Base-by-base conservation (phyloP, 1,284 basidiomycete species). In the Austroboletus niveus region DNA sequence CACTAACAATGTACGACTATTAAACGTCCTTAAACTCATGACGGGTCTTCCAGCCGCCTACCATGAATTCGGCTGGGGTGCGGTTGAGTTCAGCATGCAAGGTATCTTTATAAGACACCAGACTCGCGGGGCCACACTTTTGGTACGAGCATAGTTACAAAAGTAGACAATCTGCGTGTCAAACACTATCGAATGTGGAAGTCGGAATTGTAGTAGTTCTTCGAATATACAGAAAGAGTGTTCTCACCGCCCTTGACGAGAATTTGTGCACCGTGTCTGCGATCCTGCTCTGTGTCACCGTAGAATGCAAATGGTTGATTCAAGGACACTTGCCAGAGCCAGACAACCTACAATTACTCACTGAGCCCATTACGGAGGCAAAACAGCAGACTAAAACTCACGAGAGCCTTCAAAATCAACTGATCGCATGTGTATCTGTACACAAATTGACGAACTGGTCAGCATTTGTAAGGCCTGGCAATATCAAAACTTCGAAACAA, bases 41-140 rank as follows among this genome's bases (percentile, higher is more conserved):
- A 6, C 9, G 1, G 6, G 42, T 29, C 22, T n/a, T n/a, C 15
- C 2, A 8, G 29, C 8, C 4, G 40, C 41, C 5, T 14, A 49
- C 56, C 34, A 57, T n/a, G 14, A 41, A 57, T 47, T 51, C 51
- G n/a, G 15, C 44, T 54, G 29, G 14, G 5, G 29, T 3, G 6
- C 17, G 4, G n/a, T 31, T 12, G 41, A 14, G 22, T 35, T 46
- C 35, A 44, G 35, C 22, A 35, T n/a, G 9, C 12, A 3, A 11
- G 31, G 24, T 4, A 11, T 11, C 30, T 5, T 1, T 7, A 20
- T 30, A 31, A 5, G 5, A 15, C 32, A 8, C 38, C 24, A 6
- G 10, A 17, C 52, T 48, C 40, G 45, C 47, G 53, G 54, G 14
- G 48, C 24, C 4, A 47, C 42, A 8, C 9, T 20, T 36, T 35